Evolutionary conservation across 176 grass and related monocot genomes (phyloP).

Genomic region (Aegilops speltoides): DNA sequence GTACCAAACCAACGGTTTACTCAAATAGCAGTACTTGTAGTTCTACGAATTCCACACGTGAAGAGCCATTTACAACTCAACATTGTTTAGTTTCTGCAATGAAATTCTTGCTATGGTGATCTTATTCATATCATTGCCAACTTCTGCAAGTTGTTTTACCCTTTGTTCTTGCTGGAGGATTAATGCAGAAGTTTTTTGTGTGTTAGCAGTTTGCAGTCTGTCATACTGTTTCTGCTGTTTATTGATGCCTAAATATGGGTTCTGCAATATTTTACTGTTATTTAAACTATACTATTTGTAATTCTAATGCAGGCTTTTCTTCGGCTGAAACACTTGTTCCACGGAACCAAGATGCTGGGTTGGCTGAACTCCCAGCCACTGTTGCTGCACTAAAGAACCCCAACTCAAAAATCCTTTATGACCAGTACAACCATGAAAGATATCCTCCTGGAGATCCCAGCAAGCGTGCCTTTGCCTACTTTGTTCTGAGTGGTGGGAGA

Average conservation of each 20-base stretch:
- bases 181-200: background rate
- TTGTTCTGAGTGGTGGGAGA: slow-evolving; percentile 80
- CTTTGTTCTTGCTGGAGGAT: background rate
- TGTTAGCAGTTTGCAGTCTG: background rate
- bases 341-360: slow-evolving; percentile 42
- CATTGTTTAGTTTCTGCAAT: background rate
- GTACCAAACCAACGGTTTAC: background rate
- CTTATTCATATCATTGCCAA: background rate
- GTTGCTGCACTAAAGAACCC: slow-evolving; percentile 80
- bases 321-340: slow-evolving; percentile 66
- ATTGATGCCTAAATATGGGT: background rate
- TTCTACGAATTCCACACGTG: background rate
- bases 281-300: background rate
- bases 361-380: slow-evolving; percentile 56
- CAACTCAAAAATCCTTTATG: slow-evolving; percentile 76
- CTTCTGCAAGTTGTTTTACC: background rate
- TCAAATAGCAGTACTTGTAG: background rate
- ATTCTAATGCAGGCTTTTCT: slow-evolving; percentile 56
- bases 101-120: slow-evolving; percentile 8
- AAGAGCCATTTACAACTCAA: background rate
- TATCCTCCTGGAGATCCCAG: slow-evolving; percentile 84
- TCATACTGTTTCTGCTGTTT: background rate
- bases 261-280: background rate
- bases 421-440: slow-evolving; percentile 81
- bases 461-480: slow-evolving; percentile 89